Base-by-base conservation (phyloP, 2,329 filamentous ascomycete genomes). In the Penicillium frequentans region DNA sequence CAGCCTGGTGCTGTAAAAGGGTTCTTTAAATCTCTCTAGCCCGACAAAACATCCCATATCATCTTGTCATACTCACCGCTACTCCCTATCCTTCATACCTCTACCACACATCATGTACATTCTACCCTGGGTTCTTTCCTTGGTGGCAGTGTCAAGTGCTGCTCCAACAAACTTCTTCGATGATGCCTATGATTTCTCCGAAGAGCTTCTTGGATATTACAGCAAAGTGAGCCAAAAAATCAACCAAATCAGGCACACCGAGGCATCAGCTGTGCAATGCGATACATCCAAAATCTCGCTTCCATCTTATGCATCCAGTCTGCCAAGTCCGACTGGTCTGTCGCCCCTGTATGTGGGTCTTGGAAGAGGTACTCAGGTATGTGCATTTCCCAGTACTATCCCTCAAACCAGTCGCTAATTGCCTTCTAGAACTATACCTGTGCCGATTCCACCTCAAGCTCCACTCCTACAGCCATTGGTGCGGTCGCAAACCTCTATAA, bases 401-500 rank as follows among this genome's bases (percentile, higher is more conserved):
- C 37, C 10, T 3, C 19, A 31, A 4, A 45, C n/a, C 43, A 44
- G 14, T 50, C 8, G 47, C 62, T 67, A 42, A 57, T 52, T 54
- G 54, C 27, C n/a, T 21, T 35, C 43, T 88, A 97, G 78, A 97
- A 97, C 82, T 98, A 97, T 81, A 96, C 91, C 51, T 97, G 93
- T 81, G 80, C 84, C 57, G 77, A 82, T 53, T 76, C 76, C 60
- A 84, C 89, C 65, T 71, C 84, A 1, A 83, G 83, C 3, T 83
- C 85, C 0, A 77, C 77, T 0, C 93, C 93, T 14, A 80, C 79
- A 10, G 81, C 87, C 19, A 75, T 81, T 49, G 93, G 93, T 61
- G 93, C 93, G 53, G 71, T 91, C 0, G 93, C 93, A 54, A 87
- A 85, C 1, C 90, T 98, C 67, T 97, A 90, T 86, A 92, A 97